Percentiles rank a stretch among this genome's conserved stretches.
Conservation (phyloP, 1,284 basidiomycete genomes). For the Salmacisia buchloeana region DNA sequence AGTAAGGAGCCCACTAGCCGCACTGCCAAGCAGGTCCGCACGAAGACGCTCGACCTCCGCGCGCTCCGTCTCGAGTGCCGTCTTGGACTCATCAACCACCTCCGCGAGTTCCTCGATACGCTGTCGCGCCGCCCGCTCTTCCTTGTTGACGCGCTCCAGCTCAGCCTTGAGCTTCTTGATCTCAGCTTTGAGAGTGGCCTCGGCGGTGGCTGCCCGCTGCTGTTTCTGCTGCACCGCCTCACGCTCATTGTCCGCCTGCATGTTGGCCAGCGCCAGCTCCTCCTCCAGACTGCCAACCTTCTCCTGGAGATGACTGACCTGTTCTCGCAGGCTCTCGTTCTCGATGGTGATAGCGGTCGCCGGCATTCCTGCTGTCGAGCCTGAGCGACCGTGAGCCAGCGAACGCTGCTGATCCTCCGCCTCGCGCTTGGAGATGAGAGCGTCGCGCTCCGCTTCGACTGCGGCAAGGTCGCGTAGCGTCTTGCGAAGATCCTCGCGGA, state of each 20-base stretch:
- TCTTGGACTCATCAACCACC: slow-evolving; percentile 78
- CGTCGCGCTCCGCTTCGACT: slow-evolving; percentile 67
- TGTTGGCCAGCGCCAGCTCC: slow-evolving; percentile 70
- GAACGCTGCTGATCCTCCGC: slow-evolving; percentile 51
- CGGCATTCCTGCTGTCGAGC: slow-evolving; percentile 15
- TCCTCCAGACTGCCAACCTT: slow-evolving; percentile 75
- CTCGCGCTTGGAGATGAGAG: slow-evolving; percentile 63
- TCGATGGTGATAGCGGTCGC: slow-evolving; percentile 67
- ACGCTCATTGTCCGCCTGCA: slow-evolving; percentile 65
- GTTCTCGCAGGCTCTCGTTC: slow-evolving; percentile 81
- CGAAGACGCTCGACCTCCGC: slow-evolving; percentile 82
- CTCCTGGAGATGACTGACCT: slow-evolving; percentile 75
- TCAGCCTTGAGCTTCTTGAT: slow-evolving; percentile 58
- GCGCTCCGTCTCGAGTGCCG: slow-evolving; percentile 80
- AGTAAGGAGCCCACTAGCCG: background rate
- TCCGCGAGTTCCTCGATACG: slow-evolving; percentile 63
- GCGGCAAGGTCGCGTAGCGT: slow-evolving; percentile 61
- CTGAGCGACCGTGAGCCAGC: slow-evolving; percentile 9
- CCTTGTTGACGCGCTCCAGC: slow-evolving; percentile 59
- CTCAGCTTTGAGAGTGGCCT: slow-evolving; percentile 53
- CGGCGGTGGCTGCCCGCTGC: slow-evolving; percentile 62
- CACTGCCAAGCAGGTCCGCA: slow-evolving; percentile 55
- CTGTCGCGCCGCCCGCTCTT: slow-evolving; percentile 52
- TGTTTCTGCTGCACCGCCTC: slow-evolving; percentile 61
- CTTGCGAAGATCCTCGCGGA: slow-evolving; percentile 65